Evolutionary conservation across 257 asterid species (phyloP), one percentile per base, ranked within the genome.

Genomic region (Solanum clarkiae): DNA sequence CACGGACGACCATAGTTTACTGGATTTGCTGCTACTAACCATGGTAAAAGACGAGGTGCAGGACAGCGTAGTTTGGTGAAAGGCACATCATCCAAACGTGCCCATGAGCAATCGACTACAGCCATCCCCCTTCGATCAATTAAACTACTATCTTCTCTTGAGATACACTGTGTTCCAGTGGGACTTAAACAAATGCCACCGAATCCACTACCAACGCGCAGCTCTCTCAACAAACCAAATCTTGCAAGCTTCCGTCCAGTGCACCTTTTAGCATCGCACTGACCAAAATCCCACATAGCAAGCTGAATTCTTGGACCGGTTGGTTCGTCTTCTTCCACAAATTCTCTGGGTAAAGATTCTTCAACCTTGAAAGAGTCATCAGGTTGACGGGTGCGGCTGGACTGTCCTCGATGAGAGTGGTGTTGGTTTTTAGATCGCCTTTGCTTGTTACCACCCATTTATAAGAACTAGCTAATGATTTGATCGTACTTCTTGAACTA

Each of bases 11-110:
- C 99, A 86, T 96, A 96, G 87, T 96, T 96, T 57, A 96, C 98
- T 44, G 99, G 99, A 94, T 96, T 96, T 88, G 99, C 99, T 80
- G 99, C 99, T 85, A 94, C 99, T 95, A 96, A 90, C 98, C 98
- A 96, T 63, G 99, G 99, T 81, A 96, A 89, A 82, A 96, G 98
- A 81, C 99, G 99, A 85, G 99, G 99, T 70, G 98, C 94, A 81
- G 97, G 84, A 86, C 99, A 96, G 1, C 98, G 97, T 62, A 96
- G 91, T 91, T 95, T 96, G 87, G 99, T 74, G 88, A 96, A 96
- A 87, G 99, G 99, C 84, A 96, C 99, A 83, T 96, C 99, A 26
- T 91, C 94, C 22, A 96, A 90, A 36, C 99, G 97, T 15, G 98
- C 98, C 99, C 99, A 96, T 12, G 99, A 96, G 89, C 99, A 96